Evolutionary conservation across 768 basidiomycete species (phyloP).

Genomic region (Calocybe indica): DNA sequence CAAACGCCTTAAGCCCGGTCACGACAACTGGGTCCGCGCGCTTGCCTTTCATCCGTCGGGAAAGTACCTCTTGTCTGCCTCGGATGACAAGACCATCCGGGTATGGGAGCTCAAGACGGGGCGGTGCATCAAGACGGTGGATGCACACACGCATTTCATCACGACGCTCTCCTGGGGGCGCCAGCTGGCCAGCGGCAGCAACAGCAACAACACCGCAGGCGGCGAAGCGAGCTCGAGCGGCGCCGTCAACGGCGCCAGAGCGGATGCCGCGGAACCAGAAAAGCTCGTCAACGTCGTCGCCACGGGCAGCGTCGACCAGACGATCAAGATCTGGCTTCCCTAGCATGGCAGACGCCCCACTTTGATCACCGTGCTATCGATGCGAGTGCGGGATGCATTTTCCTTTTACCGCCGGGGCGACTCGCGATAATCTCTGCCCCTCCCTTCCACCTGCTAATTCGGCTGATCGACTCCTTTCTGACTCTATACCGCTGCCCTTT

Average conservation of each 20-base stretch:
- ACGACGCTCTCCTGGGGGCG: slow-evolving; percentile 80
- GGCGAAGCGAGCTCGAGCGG: slow-evolving; percentile 9
- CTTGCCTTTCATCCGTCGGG: slow-evolving; percentile 88
- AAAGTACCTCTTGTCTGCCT: slow-evolving; percentile 85
- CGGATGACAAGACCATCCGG: slow-evolving; percentile 88
- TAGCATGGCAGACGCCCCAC: slow-evolving; percentile 15
- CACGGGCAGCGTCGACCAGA: slow-evolving; percentile 64
- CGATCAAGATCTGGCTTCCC: slow-evolving; percentile 61
- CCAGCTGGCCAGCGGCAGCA: slow-evolving; percentile 36
- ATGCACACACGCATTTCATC: slow-evolving; percentile 84
- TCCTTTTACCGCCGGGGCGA: no score
- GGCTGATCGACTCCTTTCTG: no score
- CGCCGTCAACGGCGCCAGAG: slow-evolving; percentile 4
- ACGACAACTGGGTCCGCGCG: slow-evolving; percentile 89
- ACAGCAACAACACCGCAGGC: slow-evolving; percentile 28
- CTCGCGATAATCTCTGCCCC: no score
- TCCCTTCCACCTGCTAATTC: no score
- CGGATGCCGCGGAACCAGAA: slow-evolving; percentile 33
- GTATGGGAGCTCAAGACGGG: slow-evolving; percentile 88
- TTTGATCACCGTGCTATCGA: no score
- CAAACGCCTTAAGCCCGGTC: slow-evolving; percentile 44
- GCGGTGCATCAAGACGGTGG: slow-evolving; percentile 79
- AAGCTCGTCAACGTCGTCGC: slow-evolving; percentile 67
- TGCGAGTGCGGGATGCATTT: no score
- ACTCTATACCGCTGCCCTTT: no score